These are phyloP conservation scores for Emergomyces pasteurianus DNA, from an alignment of 2,329 filamentous ascomycete species.

Conservation along the genomic window DNA sequence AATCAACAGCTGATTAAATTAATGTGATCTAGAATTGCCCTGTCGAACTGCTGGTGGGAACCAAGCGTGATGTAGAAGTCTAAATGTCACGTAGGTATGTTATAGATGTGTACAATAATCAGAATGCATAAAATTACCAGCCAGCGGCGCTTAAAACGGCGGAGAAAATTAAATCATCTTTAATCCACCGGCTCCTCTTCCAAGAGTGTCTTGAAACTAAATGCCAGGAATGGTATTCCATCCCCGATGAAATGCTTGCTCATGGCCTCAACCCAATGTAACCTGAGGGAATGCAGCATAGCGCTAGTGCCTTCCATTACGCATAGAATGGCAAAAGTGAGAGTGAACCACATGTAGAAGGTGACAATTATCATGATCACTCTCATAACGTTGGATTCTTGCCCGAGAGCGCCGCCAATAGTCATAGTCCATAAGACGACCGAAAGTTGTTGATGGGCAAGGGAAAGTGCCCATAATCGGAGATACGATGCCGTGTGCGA, in stretches of 20 bases:
- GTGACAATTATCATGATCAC: conserved; percentile 69
- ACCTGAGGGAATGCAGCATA: conserved; percentile 82
- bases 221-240: conserved; percentile 75
- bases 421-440: conserved; percentile 97
- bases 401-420: conserved; percentile 60
- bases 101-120: not conserved
- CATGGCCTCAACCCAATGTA: conserved; percentile 97
- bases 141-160: not conserved
- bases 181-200: conserved; percentile 59
- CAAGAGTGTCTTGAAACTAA: conserved; percentile 72
- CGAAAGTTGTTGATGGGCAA: conserved; percentile 95
- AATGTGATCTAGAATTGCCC: not conserved
- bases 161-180: conserved; percentile 2
- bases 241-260: conserved; percentile 93
- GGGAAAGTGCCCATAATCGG: conserved; percentile 91
- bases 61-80: too few relatives aligned
- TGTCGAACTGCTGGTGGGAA: not conserved
- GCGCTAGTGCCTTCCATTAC: conserved; percentile 94
- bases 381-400: conserved; percentile 50
- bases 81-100: too few relatives aligned
- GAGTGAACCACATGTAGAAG: conserved; percentile 83
- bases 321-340: conserved; percentile 69
- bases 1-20: not conserved
- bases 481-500: conserved; percentile 98
- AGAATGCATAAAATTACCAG: not conserved